phyloP scores from a whole-genome alignment of 805 yeast species.

The Saccharomycopsis fermentans region DNA sequence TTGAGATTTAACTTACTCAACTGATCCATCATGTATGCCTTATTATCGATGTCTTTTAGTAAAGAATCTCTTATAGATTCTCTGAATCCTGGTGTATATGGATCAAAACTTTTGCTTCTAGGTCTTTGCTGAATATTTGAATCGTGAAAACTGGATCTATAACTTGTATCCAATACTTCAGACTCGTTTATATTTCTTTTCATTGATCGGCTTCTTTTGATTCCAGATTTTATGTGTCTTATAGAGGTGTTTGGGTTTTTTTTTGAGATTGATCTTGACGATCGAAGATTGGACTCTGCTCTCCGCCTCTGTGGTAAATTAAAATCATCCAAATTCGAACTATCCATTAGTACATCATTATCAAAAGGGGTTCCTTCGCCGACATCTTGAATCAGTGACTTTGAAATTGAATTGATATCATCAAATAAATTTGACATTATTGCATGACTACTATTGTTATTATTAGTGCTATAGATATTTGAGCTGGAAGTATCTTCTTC shows the following conservation, averaged over 20 bases:
- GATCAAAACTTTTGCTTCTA: background rate
- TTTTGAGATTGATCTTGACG: constrained; percentile 23
- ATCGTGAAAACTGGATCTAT: background rate
- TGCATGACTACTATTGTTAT: background rate
- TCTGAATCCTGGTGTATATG: background rate
- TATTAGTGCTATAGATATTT: background rate
- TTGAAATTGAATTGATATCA: background rate
- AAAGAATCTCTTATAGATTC: background rate
- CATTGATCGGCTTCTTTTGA: background rate
- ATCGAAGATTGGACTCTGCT: constrained; percentile 25
- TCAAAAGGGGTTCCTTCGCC: background rate
- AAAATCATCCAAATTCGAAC: background rate
- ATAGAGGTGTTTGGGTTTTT: constrained; percentile 4
- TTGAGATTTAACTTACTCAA: constrained; percentile 2
- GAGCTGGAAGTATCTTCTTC: background rate
- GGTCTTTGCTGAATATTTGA: background rate
- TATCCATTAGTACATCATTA: background rate
- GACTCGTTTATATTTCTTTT: background rate
- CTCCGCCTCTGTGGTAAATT: background rate
- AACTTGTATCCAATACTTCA: background rate
- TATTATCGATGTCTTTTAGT: background rate
- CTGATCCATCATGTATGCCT: constrained; percentile 8
- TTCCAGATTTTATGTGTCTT: background rate
- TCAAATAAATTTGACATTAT: background rate
- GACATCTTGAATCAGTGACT: background rate